Percentiles rank a stretch among this genome's conserved stretches.
phyloP scores from a whole-genome alignment of 768 basidiomycete genomes.

The Boletus rufocinnamomeus region DNA sequence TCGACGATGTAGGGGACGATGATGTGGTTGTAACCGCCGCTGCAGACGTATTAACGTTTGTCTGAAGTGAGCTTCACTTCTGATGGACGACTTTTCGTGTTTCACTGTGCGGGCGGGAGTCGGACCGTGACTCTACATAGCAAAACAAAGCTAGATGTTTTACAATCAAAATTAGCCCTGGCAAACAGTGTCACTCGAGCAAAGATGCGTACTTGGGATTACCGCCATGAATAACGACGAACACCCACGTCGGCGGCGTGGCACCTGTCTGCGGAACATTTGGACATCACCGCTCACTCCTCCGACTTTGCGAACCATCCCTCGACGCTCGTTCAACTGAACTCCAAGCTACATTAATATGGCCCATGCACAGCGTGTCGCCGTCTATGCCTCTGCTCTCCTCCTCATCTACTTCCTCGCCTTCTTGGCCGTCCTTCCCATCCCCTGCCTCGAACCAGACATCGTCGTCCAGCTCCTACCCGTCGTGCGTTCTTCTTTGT shows the following conservation, averaged over 20 bases:
- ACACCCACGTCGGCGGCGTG: background rate
- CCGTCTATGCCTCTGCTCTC: constrained; percentile 43
- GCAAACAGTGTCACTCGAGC: background rate
- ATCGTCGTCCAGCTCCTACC: constrained; percentile 8
- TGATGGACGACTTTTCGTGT: background rate
- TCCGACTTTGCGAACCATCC: too few relatives aligned
- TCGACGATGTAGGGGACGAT: background rate
- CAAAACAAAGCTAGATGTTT: background rate
- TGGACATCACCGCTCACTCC: background rate
- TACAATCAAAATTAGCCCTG: background rate
- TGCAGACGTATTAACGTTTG: background rate
- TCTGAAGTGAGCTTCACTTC: background rate
- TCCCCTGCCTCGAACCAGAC: constrained; percentile 18
- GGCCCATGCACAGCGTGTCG: constrained; percentile 63
- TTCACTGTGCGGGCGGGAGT: too few relatives aligned
- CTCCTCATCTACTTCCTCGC: constrained; percentile 45
- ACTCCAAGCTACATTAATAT: constrained; percentile 35
- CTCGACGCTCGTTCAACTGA: background rate
- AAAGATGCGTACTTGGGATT: too few relatives aligned
- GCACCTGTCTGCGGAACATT: background rate
- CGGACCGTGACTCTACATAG: too few relatives aligned
- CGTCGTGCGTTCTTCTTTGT: constrained; percentile 10
- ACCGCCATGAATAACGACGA: background rate
- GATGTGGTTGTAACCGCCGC: background rate
- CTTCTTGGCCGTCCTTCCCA: constrained; percentile 16